Evolutionary conservation across 768 basidiomycete genomes (phyloP).

Genomic region (Tricholoma sp.): DNA sequence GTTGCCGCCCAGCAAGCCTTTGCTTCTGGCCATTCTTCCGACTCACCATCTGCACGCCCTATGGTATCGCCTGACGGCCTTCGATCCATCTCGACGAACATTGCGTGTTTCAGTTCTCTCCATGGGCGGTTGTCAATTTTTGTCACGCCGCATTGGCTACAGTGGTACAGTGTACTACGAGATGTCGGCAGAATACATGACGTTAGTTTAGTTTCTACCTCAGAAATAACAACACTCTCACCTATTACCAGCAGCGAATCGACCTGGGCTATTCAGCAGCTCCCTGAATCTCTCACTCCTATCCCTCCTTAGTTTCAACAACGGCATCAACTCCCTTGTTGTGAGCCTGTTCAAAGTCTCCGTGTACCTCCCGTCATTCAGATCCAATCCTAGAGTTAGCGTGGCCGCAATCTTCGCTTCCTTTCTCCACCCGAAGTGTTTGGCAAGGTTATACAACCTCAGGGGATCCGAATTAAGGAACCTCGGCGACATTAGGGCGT

Average conservation of each 20-base stretch:
- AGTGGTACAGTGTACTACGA: slow-evolving; percentile 33
- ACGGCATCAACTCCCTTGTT: slow-evolving; percentile 45
- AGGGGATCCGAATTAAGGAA: slow-evolving; percentile 43
- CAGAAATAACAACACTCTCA: slow-evolving; percentile 7
- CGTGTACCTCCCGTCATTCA: slow-evolving; percentile 38
- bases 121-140: slow-evolving; percentile 55
- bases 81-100: slow-evolving; percentile 54
- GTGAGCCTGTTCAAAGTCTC: slow-evolving; percentile 41
- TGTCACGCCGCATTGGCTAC: slow-evolving; percentile 49
- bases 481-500: slow-evolving; percentile 40
- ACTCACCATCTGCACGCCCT: slow-evolving; percentile 30
- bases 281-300: slow-evolving; percentile 47
- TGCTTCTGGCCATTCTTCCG: slow-evolving; percentile 55
- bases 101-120: slow-evolving; percentile 54
- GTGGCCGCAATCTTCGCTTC: slow-evolving; percentile 53
- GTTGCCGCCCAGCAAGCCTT: slow-evolving; percentile 57
- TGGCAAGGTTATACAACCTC: slow-evolving; percentile 49
- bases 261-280: slow-evolving; percentile 54
- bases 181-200: neutral
- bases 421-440: slow-evolving; percentile 57
- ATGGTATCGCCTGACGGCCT: slow-evolving; percentile 59
- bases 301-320: slow-evolving; percentile 53
- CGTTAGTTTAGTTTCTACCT: neutral
- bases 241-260: slow-evolving; percentile 50
- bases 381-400: slow-evolving; percentile 51